phyloP scores from a whole-genome alignment of 2,329 filamentous ascomycete species.

The Pestalotiopsis sp. region DNA sequence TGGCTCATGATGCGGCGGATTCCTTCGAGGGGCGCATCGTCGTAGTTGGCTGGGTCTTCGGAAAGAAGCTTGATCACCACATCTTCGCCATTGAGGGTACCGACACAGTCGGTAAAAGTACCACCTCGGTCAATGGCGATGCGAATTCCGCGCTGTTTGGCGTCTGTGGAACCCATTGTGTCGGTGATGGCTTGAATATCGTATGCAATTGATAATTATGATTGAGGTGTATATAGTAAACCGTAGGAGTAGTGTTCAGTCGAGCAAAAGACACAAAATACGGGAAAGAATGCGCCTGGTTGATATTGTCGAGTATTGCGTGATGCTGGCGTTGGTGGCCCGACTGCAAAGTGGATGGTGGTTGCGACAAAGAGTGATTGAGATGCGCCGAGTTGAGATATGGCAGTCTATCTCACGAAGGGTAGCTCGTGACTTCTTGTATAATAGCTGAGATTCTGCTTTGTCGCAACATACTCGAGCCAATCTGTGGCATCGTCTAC shows the following conservation, averaged over 20 bases:
- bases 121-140: conserved; percentile 82
- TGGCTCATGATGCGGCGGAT: conserved; percentile 83
- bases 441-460: neutral
- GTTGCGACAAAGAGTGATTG: neutral
- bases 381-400: neutral
- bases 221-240: neutral
- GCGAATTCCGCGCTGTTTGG: conserved; percentile 62
- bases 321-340: neutral
- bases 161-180: conserved; percentile 36
- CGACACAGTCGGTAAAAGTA: conserved; percentile 92
- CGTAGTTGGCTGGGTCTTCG: conserved; percentile 87
- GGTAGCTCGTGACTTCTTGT: neutral
- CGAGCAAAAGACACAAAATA: neutral
- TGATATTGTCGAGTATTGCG: neutral
- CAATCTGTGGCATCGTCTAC: neutral
- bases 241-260: neutral
- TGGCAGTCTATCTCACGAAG: neutral
- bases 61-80: conserved; percentile 87
- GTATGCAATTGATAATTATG: too few species aligned
- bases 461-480: neutral
- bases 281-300: neutral
- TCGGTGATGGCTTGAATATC: too few species aligned
- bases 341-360: neutral
- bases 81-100: conserved; percentile 77
- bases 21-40: conserved; percentile 87